phyloP scores from a whole-genome alignment of 345 rosid genomes.

The Populus deltoides region DNA sequence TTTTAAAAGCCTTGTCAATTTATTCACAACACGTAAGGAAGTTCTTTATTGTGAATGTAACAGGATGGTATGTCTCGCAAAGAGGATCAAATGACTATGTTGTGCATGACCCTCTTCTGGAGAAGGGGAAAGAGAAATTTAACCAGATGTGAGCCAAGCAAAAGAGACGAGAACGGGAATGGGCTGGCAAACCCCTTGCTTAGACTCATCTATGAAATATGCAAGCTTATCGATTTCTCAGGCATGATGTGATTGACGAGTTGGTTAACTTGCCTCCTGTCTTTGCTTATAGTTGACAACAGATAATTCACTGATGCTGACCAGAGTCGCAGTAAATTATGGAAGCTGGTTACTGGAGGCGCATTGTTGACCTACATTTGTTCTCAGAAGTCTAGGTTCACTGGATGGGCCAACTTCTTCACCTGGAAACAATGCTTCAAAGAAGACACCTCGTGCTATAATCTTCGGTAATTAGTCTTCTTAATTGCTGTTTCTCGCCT shows the following conservation, averaged over 20 bases:
- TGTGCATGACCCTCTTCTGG: constrained; percentile 85
- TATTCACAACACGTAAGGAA: background rate
- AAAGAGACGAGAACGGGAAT: constrained; percentile 74
- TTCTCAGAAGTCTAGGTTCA: background rate
- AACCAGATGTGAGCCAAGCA: constrained; percentile 89
- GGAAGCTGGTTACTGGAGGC: background rate
- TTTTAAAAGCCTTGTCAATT: background rate
- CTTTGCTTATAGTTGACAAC: background rate
- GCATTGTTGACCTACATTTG: background rate
- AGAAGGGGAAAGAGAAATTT: constrained; percentile 96
- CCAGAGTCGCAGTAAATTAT: background rate
- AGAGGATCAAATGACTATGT: constrained; percentile 82
- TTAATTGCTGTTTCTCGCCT: background rate
- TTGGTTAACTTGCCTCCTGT: background rate
- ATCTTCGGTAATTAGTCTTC: background rate
- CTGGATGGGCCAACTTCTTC: background rate
- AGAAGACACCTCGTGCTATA: background rate
- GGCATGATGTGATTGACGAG: constrained; percentile 4
- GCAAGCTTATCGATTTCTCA: background rate
- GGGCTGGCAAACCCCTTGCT: constrained; percentile 92
- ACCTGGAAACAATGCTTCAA: background rate
- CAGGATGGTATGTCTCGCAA: constrained; percentile 82
- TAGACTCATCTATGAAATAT: constrained; percentile 13
- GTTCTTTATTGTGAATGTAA: background rate
- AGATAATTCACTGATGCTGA: background rate